Conservation (phyloP, 208 protist genomes). For the Acanthamoeba royreba region DNA sequence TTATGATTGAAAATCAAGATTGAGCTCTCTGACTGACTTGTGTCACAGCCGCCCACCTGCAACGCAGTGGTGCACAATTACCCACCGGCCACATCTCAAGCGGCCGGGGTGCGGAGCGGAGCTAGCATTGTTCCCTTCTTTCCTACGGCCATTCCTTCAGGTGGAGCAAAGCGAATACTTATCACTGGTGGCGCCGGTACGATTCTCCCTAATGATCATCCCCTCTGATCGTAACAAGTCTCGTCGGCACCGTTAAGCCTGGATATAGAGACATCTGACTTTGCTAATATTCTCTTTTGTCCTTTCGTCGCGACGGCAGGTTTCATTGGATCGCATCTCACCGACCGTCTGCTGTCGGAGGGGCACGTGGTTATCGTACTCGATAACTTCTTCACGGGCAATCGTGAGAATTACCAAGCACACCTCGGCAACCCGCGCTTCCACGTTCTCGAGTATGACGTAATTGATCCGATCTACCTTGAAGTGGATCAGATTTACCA, state of each 20-base stretch:
- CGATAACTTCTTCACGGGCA: conserved; percentile 38
- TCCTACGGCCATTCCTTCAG: not conserved
- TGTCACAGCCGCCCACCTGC: not conserved
- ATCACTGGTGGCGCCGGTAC: not conserved
- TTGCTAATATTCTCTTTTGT: too few species aligned
- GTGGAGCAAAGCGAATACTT: not conserved
- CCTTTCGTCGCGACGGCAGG: too few species aligned
- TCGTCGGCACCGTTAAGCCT: too few species aligned
- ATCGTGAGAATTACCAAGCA: not conserved
- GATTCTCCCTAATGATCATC: too few species aligned
- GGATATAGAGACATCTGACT: too few species aligned
- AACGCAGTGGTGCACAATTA: not conserved
- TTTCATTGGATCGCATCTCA: conserved; percentile 24
- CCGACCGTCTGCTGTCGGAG: not conserved
- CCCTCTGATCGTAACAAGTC: too few species aligned
- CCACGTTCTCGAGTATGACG: not conserved
- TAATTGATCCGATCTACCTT: not conserved
- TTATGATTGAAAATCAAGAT: too few species aligned
- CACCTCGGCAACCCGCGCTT: not conserved
- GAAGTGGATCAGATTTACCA: conserved; percentile 51
- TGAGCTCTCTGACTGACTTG: too few species aligned
- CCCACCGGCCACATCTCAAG: not conserved
- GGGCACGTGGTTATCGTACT: not conserved
- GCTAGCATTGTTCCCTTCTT: too few species aligned
- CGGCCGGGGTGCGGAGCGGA: too few species aligned